Conservation (phyloP, 345 rosid species). For the Hibiscus mutabilis region DNA sequence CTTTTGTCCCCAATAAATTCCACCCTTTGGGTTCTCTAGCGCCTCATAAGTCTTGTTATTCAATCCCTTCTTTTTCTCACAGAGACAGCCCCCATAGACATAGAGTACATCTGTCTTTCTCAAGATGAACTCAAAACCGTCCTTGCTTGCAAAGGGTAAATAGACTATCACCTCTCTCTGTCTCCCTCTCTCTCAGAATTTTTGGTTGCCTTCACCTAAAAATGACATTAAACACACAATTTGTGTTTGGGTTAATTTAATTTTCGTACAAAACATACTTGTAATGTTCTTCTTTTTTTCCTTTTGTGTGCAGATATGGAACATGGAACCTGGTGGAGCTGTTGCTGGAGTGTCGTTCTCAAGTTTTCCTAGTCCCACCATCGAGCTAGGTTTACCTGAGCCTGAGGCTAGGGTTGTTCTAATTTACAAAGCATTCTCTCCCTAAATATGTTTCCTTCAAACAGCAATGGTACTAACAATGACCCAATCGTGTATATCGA, state of each 20-base stretch:
- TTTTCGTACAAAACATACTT: neutral
- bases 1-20: constrained; percentile 28
- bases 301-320: neutral
- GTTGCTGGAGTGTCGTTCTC: constrained; percentile 21
- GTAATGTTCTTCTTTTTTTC: neutral
- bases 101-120: constrained; percentile 51
- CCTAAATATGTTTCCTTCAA: constrained; percentile 36
- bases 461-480: constrained; percentile 19
- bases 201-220: constrained; percentile 15
- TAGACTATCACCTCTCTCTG: neutral
- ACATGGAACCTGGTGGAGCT: constrained; percentile 7
- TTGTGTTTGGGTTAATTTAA: neutral
- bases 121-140: constrained; percentile 28
- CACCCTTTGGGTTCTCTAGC: constrained; percentile 7
- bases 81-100: constrained; percentile 9
- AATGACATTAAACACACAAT: neutral
- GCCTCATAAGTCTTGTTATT: neutral
- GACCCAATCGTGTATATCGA: constrained; percentile 32
- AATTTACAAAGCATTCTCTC: constrained; percentile 5
- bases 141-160: constrained; percentile 31
- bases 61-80: neutral
- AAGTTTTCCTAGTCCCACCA: constrained; percentile 11
- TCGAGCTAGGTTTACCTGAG: neutral
- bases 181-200: neutral
- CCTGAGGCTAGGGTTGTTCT: constrained; percentile 17